Percentiles rank a stretch among this genome's conserved stretches.
Conservation (phyloP, 306 rosid genomes). For the Lathyrus aphaca region DNA sequence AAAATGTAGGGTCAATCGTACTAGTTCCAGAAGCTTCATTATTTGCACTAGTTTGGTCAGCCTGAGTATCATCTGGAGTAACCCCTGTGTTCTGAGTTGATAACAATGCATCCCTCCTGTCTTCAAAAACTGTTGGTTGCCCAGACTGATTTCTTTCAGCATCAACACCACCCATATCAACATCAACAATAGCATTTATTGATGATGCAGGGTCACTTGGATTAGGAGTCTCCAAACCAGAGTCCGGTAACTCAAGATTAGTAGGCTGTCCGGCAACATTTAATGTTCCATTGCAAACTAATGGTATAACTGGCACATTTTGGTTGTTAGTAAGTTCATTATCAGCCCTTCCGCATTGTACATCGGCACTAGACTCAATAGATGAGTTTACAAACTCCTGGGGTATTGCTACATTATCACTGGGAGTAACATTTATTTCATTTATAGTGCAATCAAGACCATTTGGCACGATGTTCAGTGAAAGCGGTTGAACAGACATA, state of each 20-base stretch:
- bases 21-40: constrained; percentile 79
- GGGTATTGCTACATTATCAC: constrained; percentile 52
- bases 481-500: constrained; percentile 71
- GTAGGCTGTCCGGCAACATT: constrained; percentile 56
- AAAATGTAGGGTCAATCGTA: constrained; percentile 93
- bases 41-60: constrained; percentile 60
- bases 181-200: constrained; percentile 58
- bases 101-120: constrained; percentile 56
- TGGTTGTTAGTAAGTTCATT: constrained; percentile 50
- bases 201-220: constrained; percentile 58
- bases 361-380: constrained; percentile 44
- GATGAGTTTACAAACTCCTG: constrained; percentile 50
- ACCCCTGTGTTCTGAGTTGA: constrained; percentile 57
- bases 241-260: constrained; percentile 44
- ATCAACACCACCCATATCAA: constrained; percentile 76
- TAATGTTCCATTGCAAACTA: constrained; percentile 57
- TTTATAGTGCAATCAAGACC: constrained; percentile 61
- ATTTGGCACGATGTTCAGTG: constrained; percentile 54
- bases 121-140: constrained; percentile 56
- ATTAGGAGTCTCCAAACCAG: constrained; percentile 53
- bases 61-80: constrained; percentile 55
- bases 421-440: constrained; percentile 57
- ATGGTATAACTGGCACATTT: constrained; percentile 53
- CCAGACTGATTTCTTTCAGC: constrained; percentile 59
- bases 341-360: constrained; percentile 50